Evolutionary conservation across 768 basidiomycete genomes (phyloP).

Genomic region (Leccinum boreale): DNA sequence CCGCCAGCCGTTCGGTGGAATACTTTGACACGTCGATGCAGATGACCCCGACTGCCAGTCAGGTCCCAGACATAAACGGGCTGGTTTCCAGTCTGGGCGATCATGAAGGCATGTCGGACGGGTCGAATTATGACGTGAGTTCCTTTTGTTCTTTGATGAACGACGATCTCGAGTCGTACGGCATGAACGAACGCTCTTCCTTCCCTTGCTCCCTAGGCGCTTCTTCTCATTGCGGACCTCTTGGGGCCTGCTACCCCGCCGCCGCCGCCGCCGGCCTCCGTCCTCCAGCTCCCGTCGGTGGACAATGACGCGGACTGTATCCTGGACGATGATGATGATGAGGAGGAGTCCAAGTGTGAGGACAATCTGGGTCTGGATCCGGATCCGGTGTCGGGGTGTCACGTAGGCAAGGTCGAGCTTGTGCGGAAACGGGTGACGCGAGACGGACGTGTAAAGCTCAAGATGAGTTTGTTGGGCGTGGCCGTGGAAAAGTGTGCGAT

Average conservation of each 20-base stretch:
- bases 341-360: not conserved
- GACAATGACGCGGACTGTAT: conserved; percentile 7
- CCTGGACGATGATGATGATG: conserved; percentile 1
- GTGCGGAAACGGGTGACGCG: conserved; percentile 54
- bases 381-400: conserved; percentile 14
- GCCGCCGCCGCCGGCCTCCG: conserved; percentile 3
- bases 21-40: conserved; percentile 27
- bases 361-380: not conserved
- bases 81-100: conserved; percentile 56
- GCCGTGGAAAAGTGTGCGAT: conserved; percentile 70
- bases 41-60: conserved; percentile 27
- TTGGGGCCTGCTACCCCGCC: conserved; percentile 48
- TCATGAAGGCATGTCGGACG: conserved; percentile 37
- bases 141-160: conserved; percentile 12
- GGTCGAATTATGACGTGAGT: conserved; percentile 65
- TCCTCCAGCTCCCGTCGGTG: not conserved
- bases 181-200: conserved; percentile 13
- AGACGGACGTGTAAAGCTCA: conserved; percentile 70
- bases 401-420: conserved; percentile 50
- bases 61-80: conserved; percentile 60
- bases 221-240: conserved; percentile 58
- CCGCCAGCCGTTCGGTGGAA: conserved; percentile 23
- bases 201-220: conserved; percentile 40
- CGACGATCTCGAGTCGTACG: conserved; percentile 18
- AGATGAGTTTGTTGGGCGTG: conserved; percentile 59